Evolutionary conservation across 1,284 basidiomycete genomes (phyloP), one percentile per base, ranked within the genome.

Genomic region (Melanopsichium pennsylvanicum): DNA sequence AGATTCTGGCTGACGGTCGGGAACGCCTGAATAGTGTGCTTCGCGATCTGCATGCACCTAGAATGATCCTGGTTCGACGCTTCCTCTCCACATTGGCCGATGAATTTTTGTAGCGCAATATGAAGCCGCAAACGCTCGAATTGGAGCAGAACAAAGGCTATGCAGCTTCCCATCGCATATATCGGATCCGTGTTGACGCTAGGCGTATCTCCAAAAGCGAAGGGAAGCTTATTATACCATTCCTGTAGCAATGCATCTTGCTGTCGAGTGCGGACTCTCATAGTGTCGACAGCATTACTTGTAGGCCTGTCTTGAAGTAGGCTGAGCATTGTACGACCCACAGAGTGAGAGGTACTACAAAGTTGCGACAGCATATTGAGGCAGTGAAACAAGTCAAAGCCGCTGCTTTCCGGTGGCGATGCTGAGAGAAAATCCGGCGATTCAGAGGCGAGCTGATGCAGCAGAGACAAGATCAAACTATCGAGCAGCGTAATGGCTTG

Each of bases 81-180:
- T 18, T 22, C 31, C 38, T 11, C 26, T 47, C n/a, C 1, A 23
- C 5, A 9, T 5, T 15, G 21, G 4, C 11, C 38, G 16, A 32
- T 19, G 25, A 7, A 16, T 16, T 46, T 42, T 23, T 36, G 29
- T 5, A 40, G 42, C 11, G 51, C 43, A 8, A 54, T 5, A 6
- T 41, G 51, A 13, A 54, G n/a, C 1, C 51, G 36, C 22, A 54
- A 18, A 13, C 37, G 51, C 32, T 45, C 43, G 37, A 29, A 40
- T 11, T 40, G 36, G 4, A 54, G 37, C 3, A 38, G 18, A 15
- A 40, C 51, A 31, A 37, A 54, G 3, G 40, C 43, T 11, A 46
- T 46, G 32, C 51, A 54, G 19, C 36, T 25, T 9, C 42, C 42
- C 1, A 26, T 21, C 10, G 51, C 16, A 1, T 37, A 29, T 1